Evolutionary conservation across 2,329 filamentous ascomycete genomes (phyloP), one percentile per base, ranked within the genome.

Genomic region (Dendrostoma leiphaemia): DNA sequence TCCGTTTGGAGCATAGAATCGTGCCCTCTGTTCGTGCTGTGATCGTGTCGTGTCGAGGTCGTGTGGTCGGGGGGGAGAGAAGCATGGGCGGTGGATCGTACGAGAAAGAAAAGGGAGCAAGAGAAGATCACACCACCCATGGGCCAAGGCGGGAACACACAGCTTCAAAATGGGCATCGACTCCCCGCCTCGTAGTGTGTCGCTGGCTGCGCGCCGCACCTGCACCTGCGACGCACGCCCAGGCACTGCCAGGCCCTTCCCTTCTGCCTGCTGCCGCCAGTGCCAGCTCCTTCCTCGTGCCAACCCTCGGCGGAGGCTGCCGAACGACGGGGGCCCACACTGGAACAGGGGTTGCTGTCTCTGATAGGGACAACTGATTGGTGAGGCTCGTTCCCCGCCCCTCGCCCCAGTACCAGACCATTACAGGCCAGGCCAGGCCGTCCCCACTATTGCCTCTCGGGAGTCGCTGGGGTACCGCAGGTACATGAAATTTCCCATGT

Each of bases 1-100:
- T 40, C 37, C 37, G 37, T 15, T n/a, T n/a, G n/a, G n/a, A n/a
- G n/a, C n/a, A 40, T 6, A 15, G 23, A 4, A 41, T 41, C 38
- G 38, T 41, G 38, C 21, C 38, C 38, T 41, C 21, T n/a, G 38
- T 41, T n/a, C 26, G 38, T n/a, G n/a, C 23, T 41, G 13, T 26
- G 38, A 23, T 23, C 15, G 38, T n/a, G 28, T 45, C 24, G 17
- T 19, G 24, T 31, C n/a, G 41, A 26, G 17, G 24, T 45, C 41
- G 41, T n/a, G 12, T 26, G 41, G 41, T 31, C 8, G 41, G 41
- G 4, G 23, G 31, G 35, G 24, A 31, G n/a, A 45, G 41, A 31
- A 29, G 28, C 38, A 46, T 46, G 44, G 44, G 44, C 44, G 44
- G 44, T 46, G 12, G 44, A 46, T 46, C 44, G 44, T 46, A 48